Evolutionary conservation across 179 eudicot species (phyloP), one percentile per base, ranked within the genome.

Genomic region (Camellia oleifera): DNA sequence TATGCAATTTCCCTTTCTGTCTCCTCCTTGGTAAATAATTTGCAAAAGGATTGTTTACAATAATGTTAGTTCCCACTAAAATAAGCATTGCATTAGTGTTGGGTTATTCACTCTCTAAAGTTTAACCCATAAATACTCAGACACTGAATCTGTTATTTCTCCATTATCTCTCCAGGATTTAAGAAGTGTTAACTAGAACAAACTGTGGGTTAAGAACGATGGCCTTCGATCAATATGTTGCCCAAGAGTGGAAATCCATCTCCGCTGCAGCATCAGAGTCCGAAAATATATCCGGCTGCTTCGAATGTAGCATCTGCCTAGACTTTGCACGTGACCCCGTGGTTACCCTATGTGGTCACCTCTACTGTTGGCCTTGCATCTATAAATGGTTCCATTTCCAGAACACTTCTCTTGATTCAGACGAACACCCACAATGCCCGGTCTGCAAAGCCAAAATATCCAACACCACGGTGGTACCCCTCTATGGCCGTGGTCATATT

Each of bases 331-430:
- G 83, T 17, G 98, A 91, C 50, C 98, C 97, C 18, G 97, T 92
- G 20, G 94, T 92, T 64, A 94, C 98, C 79, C 87, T 94, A 8
- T 94, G 98, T 60, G 98, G 98, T 74, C 98, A 94, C 80, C 88
- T 94, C n/a, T 94, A 92, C 73, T 94, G 98, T 76, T 94, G 97
- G 98, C 90, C 97, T 3, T 94, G 98, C 88, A 89, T 94, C 84
- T 92, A 92, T 88, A 88, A 90, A 72, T 94, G 98, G 98, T 85
- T 94, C 53, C 86, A 89, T 74, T 78, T 86, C 66, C 95, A 92
- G 50, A 82, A 82, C 40, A 61, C 88, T 42, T 85, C 90, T 15
- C 89, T 87, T 11, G 77, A 88, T 42, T 76, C 92, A 18, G 85
- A 89, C 4, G 90, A 89, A 72, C 86, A 71, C 52, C 94, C 95